Conservation (phyloP, 2,329 filamentous ascomycete species). For the Pyricularia grisea region DNA sequence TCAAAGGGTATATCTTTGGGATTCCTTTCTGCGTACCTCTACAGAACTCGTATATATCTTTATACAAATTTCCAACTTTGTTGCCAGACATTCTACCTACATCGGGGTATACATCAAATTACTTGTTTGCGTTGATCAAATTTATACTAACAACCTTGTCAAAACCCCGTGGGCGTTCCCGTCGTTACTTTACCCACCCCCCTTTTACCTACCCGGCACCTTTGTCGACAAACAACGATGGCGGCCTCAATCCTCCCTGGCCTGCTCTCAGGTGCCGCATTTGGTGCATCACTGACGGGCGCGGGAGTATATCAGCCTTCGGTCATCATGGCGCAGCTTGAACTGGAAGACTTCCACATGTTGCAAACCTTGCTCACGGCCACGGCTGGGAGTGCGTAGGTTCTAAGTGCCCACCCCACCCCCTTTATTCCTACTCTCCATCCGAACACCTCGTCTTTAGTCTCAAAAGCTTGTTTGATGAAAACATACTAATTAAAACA, state of each 20-base stretch:
- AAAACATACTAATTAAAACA: background rate
- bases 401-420: constrained; percentile 9
- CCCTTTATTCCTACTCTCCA: constrained; percentile 10
- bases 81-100: background rate
- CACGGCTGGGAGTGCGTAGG: constrained; percentile 51
- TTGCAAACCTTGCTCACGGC: constrained; percentile 54
- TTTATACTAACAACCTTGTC: background rate
- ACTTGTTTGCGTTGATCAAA: background rate
- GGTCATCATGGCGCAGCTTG: constrained; percentile 52
- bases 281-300: constrained; percentile 51
- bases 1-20: background rate
- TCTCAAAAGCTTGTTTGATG: background rate
- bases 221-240: background rate
- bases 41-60: background rate
- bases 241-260: background rate
- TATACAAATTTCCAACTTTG: background rate
- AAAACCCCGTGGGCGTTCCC: background rate
- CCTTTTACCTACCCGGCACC: background rate
- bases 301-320: constrained; percentile 51
- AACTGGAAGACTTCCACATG: constrained; percentile 55
- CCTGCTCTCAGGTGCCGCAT: constrained; percentile 40
- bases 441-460: constrained; percentile 1
- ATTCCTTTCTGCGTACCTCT: background rate
- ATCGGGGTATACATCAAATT: background rate
- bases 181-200: too few species aligned